Evolutionary conservation across 192 early-diverging fungal species (phyloP), one percentile per base, ranked within the genome.

Genomic region (Gamsiella multidivaricata): DNA sequence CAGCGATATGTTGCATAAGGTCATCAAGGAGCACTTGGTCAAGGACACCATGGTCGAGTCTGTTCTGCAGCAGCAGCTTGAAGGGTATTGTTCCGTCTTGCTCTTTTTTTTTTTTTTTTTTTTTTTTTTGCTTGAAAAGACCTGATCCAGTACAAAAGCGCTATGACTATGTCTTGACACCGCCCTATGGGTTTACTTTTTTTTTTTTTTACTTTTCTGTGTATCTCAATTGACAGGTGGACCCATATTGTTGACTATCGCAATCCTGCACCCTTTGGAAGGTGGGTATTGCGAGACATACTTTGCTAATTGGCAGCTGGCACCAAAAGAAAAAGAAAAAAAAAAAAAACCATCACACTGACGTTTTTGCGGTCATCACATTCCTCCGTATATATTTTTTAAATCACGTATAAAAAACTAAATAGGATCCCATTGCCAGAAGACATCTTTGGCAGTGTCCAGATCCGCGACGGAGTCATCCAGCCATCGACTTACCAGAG

Each of bases 401-500:
- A n/a, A n/a, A n/a, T n/a, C n/a, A n/a, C n/a, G n/a, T n/a, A n/a
- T n/a, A n/a, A n/a, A n/a, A n/a, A n/a, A n/a, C n/a, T n/a, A n/a
- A n/a, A n/a, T n/a, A 67, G 88, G 22, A 90, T 88, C 37, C 86
- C 87, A 17, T 59, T 66, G 28, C 87, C 88, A 20, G 88, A 90
- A 54, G 86, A 90, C 67, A 90, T 88, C 28, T 83, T 90, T 67
- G 88, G 88, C 28, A 86, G 84, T 55, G 84, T 90, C 7, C 57
- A 85, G 50, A 58, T 90, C 12, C 49, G 80, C 15, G 64, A 81
- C 58, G 88, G 88, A 1, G 49, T 67, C 6, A 86, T 90, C 33
- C 54, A 85, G 14, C 61, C 74, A 0, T 57, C 53, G 0, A 84
- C 85, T 2, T 90, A 87, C 65, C 75, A 90, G 61, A 71, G 82